phyloP scores from a whole-genome alignment of 495 filamentous ascomycete species.

The Antarctomyces pellizariae region DNA sequence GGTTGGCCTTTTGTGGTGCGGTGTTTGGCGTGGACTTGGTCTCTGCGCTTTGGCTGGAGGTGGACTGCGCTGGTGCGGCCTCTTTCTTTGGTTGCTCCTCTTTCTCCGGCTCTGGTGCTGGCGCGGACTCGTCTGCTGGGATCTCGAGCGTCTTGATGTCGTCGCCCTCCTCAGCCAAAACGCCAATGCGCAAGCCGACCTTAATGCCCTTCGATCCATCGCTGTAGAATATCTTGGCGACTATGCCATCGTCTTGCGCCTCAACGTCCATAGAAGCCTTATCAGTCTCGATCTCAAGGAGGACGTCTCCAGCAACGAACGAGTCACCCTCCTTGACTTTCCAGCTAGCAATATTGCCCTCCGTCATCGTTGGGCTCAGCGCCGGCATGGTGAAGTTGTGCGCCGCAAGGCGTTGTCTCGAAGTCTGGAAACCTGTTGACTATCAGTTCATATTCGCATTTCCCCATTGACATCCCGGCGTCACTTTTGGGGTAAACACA shows the following conservation, averaged over 20 bases:
- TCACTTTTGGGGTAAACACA: constrained; percentile 4
- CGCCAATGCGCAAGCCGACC: constrained; percentile 52
- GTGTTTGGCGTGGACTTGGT: constrained; percentile 7
- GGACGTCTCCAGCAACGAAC: constrained; percentile 53
- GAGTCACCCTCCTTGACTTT: constrained; percentile 57
- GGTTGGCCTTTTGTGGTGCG: constrained; percentile 10
- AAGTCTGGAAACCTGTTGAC: constrained; percentile 34
- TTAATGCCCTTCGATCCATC: constrained; percentile 47
- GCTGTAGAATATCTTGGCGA: constrained; percentile 53
- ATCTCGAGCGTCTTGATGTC: constrained; percentile 44
- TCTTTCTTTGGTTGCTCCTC: constrained; percentile 13
- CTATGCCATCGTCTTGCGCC: constrained; percentile 56
- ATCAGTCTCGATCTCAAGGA: constrained; percentile 73
- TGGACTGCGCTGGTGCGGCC: constrained; percentile 6
- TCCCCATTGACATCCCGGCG: constrained; percentile 1
- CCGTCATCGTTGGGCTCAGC: constrained; percentile 72
- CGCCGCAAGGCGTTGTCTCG: constrained; percentile 32
- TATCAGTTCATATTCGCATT: constrained; percentile 1
- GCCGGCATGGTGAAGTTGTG: constrained; percentile 71
- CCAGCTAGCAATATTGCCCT: constrained; percentile 60
- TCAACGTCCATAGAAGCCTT: constrained; percentile 85
- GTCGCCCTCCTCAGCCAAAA: constrained; percentile 53
- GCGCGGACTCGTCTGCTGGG: constrained; percentile 30
- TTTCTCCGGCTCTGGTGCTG: constrained; percentile 16
- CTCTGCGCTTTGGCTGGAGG: constrained; percentile 3